phyloP scores from a whole-genome alignment of 306 rosid species.

The Malus fusca region DNA sequence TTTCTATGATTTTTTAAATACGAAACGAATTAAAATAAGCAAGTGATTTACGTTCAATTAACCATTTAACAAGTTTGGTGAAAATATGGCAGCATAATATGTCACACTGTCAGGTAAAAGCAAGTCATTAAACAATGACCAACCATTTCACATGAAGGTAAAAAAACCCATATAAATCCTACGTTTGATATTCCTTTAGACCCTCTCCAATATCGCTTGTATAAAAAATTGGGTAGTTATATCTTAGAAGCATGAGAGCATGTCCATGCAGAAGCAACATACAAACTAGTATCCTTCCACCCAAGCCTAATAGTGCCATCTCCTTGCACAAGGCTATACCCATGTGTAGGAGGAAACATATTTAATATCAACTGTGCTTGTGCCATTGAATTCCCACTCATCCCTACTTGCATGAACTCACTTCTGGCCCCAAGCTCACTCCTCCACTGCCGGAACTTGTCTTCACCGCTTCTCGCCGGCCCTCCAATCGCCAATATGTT shows the following conservation, averaged over 20 bases:
- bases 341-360: constrained; percentile 53
- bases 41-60: no score
- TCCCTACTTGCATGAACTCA: constrained; percentile 48
- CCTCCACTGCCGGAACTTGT: constrained; percentile 69
- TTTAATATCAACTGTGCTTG: constrained; percentile 81
- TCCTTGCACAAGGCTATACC: constrained; percentile 63
- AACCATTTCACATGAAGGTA: no score
- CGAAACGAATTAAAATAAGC: no score
- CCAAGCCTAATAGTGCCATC: constrained; percentile 76
- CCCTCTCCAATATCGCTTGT: not conserved
- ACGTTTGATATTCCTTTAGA: not conserved
- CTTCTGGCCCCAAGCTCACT: constrained; percentile 43
- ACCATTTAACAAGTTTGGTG: no score
- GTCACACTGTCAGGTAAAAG: no score
- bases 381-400: constrained; percentile 75
- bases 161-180: no score
- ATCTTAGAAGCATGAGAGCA: constrained; percentile 20
- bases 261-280: constrained; percentile 93
- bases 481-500: constrained; percentile 85
- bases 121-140: no score
- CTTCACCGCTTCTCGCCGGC: constrained; percentile 71
- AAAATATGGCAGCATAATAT: no score
- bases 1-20: no score
- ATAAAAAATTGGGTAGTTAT: not conserved
- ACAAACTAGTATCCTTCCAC: constrained; percentile 79